Evolutionary conservation across 2,329 filamentous ascomycete genomes (phyloP).

Genomic region (Parastagonospora nodorum): DNA sequence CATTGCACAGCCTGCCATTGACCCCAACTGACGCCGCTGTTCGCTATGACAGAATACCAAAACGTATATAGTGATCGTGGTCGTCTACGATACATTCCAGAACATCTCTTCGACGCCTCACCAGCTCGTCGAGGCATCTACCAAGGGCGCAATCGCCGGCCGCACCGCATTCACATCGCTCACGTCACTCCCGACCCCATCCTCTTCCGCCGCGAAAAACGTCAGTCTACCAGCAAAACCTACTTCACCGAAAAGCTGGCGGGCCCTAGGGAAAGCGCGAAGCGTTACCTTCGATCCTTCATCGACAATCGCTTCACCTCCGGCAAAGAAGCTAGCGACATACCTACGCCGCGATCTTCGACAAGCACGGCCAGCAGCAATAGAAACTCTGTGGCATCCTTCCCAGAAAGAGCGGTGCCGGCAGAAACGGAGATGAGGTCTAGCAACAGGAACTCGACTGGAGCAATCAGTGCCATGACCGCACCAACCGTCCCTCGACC

Average conservation of each 20-base stretch:
- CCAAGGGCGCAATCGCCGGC: conserved; percentile 57
- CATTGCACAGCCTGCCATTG: conserved; percentile 19
- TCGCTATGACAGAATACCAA: conserved; percentile 47
- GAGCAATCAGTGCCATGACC: conserved; percentile 28
- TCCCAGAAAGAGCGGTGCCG: conserved; percentile 33
- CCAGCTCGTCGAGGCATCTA: conserved; percentile 46
- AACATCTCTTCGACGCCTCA: conserved; percentile 35
- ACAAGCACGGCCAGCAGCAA: conserved; percentile 40
- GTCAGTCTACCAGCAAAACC: conserved; percentile 41
- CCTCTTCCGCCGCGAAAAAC: conserved; percentile 27
- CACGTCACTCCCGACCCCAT: conserved; percentile 54
- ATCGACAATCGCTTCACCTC: conserved; percentile 45
- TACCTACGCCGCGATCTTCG: conserved; percentile 30
- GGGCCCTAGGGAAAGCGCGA: conserved; percentile 55
- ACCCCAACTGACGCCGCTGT: conserved; percentile 33
- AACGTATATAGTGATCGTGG: conserved; percentile 46
- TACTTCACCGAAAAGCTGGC: conserved; percentile 55
- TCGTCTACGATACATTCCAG: conserved; percentile 46
- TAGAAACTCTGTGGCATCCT: conserved; percentile 30
- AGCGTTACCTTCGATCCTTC: conserved; percentile 55
- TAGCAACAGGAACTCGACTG: conserved; percentile 47
- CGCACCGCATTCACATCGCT: conserved; percentile 62
- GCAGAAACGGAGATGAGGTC: conserved; percentile 46
- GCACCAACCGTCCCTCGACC: conserved; percentile 47
- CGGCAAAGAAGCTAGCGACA: conserved; percentile 25